Base-by-base conservation (phyloP, 257 asterid genomes). In the Rehmannia glutinosa region DNA sequence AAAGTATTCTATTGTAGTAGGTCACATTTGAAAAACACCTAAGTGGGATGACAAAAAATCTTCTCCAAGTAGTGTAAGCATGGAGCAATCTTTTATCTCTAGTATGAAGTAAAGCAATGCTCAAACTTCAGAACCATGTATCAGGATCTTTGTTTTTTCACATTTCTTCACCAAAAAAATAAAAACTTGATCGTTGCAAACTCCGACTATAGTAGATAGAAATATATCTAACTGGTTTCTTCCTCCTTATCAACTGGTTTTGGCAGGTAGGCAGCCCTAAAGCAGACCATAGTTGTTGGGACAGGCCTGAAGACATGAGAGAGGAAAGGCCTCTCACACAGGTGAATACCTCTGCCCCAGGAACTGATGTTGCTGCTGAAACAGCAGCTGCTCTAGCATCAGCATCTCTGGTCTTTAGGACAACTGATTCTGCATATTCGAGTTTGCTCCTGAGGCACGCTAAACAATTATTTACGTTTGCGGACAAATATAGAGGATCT, bases 311-410 rank as follows among this genome's bases (percentile, higher is more conserved):
- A 69, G 79, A 73, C 72, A 87, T 91, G 91, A 78, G 76, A 3
- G 85, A 68, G 53, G 55, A 47, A 9, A 81, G 99, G 76, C 99
- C 97, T 64, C 78, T 94, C 16, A 81, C 80, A 10, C 96, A 88
- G 73, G 87, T 94, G 72, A 89, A 94, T 62, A 70, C 90, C 15
- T 69, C 96, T 23, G 59, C 66, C 62, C 97, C 99, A 0, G 99
- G 99, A 54, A 76, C 85, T 0, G 99, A 94, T 6, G 96, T 94
- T 69, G 97, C 97, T 3, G 99, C 96, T 3, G 99, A 94, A 79
- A 84, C 99, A 8, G 95, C 97, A 63, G 99, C 99, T 2, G 96
- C 99, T 71, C 76, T 94, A 75, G 97, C 99, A 36, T 82, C 99
- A 19, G 97, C 99, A 6, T 91, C 99, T 25, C 80, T 91, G 33